These are phyloP conservation scores for Lasiosphaeris hirsuta DNA, from an alignment of 495 filamentous ascomycete species.

Conservation along the genomic window DNA sequence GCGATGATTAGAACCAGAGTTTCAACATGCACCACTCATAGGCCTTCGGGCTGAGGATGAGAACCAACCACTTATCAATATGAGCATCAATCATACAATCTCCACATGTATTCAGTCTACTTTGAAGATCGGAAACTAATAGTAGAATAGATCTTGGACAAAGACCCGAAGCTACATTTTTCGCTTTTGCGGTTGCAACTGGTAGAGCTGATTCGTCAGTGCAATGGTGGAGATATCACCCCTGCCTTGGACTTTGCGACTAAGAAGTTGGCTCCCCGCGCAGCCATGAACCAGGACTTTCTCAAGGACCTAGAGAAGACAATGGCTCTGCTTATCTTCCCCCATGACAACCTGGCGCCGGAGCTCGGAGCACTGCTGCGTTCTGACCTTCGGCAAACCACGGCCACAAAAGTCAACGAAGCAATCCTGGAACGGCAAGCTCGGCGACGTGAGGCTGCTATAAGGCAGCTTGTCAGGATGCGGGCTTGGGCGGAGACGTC, in stretches of 20 bases:
- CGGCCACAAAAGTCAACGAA: constrained; percentile 81
- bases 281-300: constrained; percentile 75
- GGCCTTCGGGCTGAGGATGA: constrained; percentile 82
- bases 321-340: constrained; percentile 88
- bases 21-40: constrained; percentile 99
- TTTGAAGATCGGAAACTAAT: constrained; percentile 12
- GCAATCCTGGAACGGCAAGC: constrained; percentile 73
- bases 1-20: constrained; percentile 88
- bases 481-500: constrained; percentile 82
- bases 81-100: constrained; percentile 57
- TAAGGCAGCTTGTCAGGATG: constrained; percentile 73
- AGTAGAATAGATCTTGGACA: constrained; percentile 73
- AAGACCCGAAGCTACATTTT: constrained; percentile 81
- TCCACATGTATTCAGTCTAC: constrained; percentile 5
- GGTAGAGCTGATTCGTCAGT: constrained; percentile 84
- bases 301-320: constrained; percentile 86
- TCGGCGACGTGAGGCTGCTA: constrained; percentile 70
- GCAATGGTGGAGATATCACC: constrained; percentile 71
- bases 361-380: constrained; percentile 72
- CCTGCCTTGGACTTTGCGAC: constrained; percentile 86
- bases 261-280: constrained; percentile 78
- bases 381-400: constrained; percentile 73
- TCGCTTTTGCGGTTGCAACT: constrained; percentile 85
- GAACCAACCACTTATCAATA: constrained; percentile 86
- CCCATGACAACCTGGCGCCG: constrained; percentile 65